Evolutionary conservation across 495 filamentous ascomycete genomes (phyloP), one percentile per base, ranked within the genome.

Genomic region (Aspergillus nanangensis): DNA sequence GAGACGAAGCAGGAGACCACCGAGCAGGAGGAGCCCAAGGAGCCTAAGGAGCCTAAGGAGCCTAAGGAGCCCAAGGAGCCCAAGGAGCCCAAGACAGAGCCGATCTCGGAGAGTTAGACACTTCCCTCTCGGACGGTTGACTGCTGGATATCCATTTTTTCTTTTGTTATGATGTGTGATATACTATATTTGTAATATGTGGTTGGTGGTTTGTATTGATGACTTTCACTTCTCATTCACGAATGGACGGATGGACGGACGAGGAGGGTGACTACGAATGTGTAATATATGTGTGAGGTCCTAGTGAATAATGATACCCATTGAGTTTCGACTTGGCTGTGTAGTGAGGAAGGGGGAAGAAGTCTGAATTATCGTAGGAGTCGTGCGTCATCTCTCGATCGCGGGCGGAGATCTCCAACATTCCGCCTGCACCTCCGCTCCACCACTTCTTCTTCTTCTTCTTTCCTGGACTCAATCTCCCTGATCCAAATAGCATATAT

Each of bases 241-340:
- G n/a, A n/a, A n/a, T n/a, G n/a, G n/a, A n/a, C n/a, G n/a, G n/a
- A 35, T 49, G 45, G 47, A 48, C 40, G 20, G 34, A 24, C 17
- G 37, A 11, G 20, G 41, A 44, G 11, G 23, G 19, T 9, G 27
- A 43, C 19, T 18, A 27, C 31, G 42, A 49, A 49, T 54, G 56
- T 65, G 58, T 65, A 63, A 61, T 62, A 60, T 70, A 67, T 42
- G 49, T 42, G 20, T 43, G 15, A 27, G 36, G 57, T 53, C 45
- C 33, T 48, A 41, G 56, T 60, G 57, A 48, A 57, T 58, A 66
- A 66, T 67, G 63, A 69, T 69, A 69, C 64, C 66, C 66, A 56
- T 62, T 37, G 45, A 18, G 39, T 33, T 44, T 53, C 44, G 41
- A 40, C 36, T 41, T 45, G 37, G 31, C 41, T n/a, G n/a, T n/a